Conservation (phyloP, 2,329 filamentous ascomycete genomes). For the Hymenoscyphus fructigenus region DNA sequence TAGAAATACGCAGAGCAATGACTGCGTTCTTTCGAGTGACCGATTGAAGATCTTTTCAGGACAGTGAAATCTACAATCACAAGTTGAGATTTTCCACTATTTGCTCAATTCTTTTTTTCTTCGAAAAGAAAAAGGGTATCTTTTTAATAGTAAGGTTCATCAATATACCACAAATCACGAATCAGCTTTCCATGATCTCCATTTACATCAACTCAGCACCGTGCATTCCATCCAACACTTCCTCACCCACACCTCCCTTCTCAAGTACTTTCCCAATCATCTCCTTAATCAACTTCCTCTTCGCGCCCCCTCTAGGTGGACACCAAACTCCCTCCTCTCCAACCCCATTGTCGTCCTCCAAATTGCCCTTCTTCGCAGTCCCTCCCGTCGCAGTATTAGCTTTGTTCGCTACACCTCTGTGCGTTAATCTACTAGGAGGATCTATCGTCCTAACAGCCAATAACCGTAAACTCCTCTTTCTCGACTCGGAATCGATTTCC, state of each 20-base stretch:
- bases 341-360: slow-evolving; percentile 42
- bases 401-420: slow-evolving; percentile 66
- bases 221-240: slow-evolving; percentile 80
- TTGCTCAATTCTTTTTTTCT: too few species aligned
- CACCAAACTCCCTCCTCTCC: slow-evolving; percentile 74
- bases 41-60: too few species aligned
- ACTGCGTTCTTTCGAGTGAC: too few species aligned
- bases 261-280: slow-evolving; percentile 78
- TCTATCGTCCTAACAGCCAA: slow-evolving; percentile 72
- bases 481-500: slow-evolving; percentile 42
- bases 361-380: slow-evolving; percentile 35
- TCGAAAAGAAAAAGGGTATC: too few species aligned
- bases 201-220: slow-evolving; percentile 59
- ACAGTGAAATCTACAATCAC: too few species aligned
- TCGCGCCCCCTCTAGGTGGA: slow-evolving; percentile 79
- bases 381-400: slow-evolving; percentile 55
- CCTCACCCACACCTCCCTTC: slow-evolving; percentile 77
- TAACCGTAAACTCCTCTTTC: slow-evolving; percentile 51
- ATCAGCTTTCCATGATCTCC: too few species aligned
- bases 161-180: too few species aligned
- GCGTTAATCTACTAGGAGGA: slow-evolving; percentile 70
- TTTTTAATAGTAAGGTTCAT: too few species aligned
- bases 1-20: too few species aligned
- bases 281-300: slow-evolving; percentile 66
- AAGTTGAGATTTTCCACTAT: too few species aligned